Base-by-base conservation (phyloP, 352 stramenopile genomes). In the Phytopythium helicoides region DNA sequence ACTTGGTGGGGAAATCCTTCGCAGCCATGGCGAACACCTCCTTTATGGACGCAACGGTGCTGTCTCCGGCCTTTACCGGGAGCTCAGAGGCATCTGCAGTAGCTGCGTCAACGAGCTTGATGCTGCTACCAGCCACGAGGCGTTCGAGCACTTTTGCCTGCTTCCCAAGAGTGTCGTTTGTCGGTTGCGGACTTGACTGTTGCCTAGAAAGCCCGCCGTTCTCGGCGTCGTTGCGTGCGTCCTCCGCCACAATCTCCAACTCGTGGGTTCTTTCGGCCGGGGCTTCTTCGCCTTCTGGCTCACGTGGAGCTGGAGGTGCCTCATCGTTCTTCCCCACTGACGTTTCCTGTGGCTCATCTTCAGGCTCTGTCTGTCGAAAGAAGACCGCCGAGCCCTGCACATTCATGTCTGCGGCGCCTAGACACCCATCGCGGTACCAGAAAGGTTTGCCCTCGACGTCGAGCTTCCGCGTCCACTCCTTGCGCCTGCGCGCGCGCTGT, bases 401-500 rank as follows among this genome's bases (percentile, higher is more conserved):
- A 1, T 38, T 34, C 47, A 53, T 45, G 25, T 75, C 61, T 16
- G 35, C 53, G 47, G 55, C 58, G 52, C 51, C 9, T 10, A 33
- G 47, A 47, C 37, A 44, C 41, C 53, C 55, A 48, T 71, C 59
- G 28, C 72, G 46, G 44, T 69, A 62, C 70, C 68, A 73, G 39
- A 63, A 78, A 2, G 56, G 33, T 12, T 49, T 47, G 7, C 66
- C 70, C 36, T 72, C 39, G 12, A 68, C 67, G 33, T 78, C 75
- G 26, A 83, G 9, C 41, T 64, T 71, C 18, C 62, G 75, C 37
- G 46, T 68, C 59, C 66, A 86, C 58, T 77, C 60, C 45, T 73
- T 77, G 21, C 68, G 48, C 35, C 45, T 28, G 18, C 53, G 47
- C 3, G 61, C 56, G 21, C 61, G 52, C 21, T 54, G 19, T 37